Conservation (phyloP, 1,284 basidiomycete species). For the Ustilago crameri region DNA sequence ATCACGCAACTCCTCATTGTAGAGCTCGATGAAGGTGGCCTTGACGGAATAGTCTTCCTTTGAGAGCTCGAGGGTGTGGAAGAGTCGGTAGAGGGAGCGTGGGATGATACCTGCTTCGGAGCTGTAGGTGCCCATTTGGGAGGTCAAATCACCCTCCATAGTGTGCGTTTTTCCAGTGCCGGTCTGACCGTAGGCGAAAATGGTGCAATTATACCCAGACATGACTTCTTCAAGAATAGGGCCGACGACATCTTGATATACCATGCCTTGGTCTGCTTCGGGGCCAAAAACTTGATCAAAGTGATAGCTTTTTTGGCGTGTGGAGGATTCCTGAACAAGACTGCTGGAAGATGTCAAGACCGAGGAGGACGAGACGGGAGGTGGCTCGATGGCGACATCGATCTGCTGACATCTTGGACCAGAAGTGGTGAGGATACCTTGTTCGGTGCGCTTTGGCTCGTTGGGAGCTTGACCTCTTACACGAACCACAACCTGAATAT, state of each 20-base stretch:
- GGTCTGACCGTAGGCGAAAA: conserved; percentile 99
- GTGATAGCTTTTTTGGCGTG: conserved; percentile 62
- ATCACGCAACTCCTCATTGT: conserved; percentile 90
- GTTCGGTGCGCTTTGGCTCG: conserved; percentile 29
- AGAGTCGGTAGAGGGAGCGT: conserved; percentile 91
- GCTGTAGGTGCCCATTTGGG: conserved; percentile 81
- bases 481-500: conserved; percentile 66
- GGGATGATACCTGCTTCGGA: conserved; percentile 95
- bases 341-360: conserved; percentile 23
- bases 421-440: conserved; percentile 52
- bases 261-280: conserved; percentile 93
- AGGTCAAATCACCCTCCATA: conserved; percentile 67
- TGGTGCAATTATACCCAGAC: conserved; percentile 94
- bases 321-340: conserved; percentile 40
- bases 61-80: conserved; percentile 83
- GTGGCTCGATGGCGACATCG: conserved; percentile 54
- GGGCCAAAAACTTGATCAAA: conserved; percentile 81
- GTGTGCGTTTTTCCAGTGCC: conserved; percentile 95
- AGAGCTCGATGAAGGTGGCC: conserved; percentile 95
- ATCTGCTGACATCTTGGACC: conserved; percentile 59
- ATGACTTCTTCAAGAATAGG: conserved; percentile 94
- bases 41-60: conserved; percentile 86
- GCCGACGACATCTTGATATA: conserved; percentile 92
- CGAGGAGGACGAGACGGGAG: conserved; percentile 46
- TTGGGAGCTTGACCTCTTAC: conserved; percentile 53